phyloP scores from a whole-genome alignment of 2,329 filamentous ascomycete genomes.

The Nothophoma quercina region DNA sequence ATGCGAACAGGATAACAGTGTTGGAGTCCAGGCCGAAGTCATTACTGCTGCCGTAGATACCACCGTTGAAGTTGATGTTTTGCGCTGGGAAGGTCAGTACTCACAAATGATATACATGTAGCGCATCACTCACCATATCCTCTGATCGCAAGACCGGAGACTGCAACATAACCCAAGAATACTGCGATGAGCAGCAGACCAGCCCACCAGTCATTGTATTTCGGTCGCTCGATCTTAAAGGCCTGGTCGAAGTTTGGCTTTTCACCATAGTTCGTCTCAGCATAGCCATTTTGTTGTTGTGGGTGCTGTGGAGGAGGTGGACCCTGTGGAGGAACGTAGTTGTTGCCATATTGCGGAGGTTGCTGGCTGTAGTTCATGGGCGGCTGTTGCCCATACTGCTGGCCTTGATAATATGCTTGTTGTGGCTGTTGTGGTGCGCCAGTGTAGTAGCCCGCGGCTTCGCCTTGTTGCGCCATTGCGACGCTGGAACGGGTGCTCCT shows the following conservation, averaged over 20 bases:
- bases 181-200: constrained; percentile 77
- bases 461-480: constrained; percentile 44
- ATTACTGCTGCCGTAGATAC: constrained; percentile 75
- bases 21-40: constrained; percentile 78
- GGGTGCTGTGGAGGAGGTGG: constrained; percentile 32
- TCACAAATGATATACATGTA: background rate
- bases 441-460: constrained; percentile 52
- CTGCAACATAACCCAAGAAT: constrained; percentile 75
- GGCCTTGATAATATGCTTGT: constrained; percentile 38
- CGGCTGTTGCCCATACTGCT: constrained; percentile 26
- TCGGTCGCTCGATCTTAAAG: constrained; percentile 84
- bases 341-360: constrained; percentile 44
- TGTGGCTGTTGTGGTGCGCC: constrained; percentile 31
- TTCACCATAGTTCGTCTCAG: constrained; percentile 44
- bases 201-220: constrained; percentile 91
- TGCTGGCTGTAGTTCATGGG: constrained; percentile 38
- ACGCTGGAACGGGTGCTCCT: background rate
- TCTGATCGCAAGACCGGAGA: constrained; percentile 77
- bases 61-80: constrained; percentile 70
- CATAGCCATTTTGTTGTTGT: constrained; percentile 32
- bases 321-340: constrained; percentile 38
- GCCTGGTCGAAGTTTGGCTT: constrained; percentile 74
- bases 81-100: constrained; percentile 49
- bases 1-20: constrained; percentile 84
- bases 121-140: constrained; percentile 64